Conservation (phyloP, 306 rosid species). For the Trichosanthes truncata region DNA sequence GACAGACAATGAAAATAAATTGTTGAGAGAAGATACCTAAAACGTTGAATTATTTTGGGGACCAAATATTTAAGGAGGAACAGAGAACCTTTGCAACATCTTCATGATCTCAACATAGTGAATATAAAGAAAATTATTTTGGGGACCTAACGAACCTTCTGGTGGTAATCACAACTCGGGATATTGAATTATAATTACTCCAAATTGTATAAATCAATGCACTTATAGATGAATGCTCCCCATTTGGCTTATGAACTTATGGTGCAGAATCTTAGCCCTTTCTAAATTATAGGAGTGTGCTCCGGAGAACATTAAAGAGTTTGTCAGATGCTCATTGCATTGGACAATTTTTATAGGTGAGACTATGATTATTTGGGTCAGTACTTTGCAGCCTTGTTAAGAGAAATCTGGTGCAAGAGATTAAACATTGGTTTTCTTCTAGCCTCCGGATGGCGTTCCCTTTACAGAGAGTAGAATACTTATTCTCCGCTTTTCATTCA, state of each 20-base stretch:
- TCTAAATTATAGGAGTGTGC: background rate
- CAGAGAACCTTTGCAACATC: background rate
- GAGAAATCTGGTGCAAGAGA: background rate
- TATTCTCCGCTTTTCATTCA: background rate
- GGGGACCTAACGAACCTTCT: background rate
- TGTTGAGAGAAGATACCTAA: background rate
- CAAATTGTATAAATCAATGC: background rate
- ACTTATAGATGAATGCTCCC: too few relatives aligned
- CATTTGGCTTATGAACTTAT: too few relatives aligned
- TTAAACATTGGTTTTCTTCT: background rate
- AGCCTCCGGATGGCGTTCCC: background rate
- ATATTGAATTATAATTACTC: background rate
- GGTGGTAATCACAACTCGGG: background rate
- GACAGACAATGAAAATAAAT: constrained; percentile 18
- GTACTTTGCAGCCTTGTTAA: background rate
- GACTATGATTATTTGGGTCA: background rate
- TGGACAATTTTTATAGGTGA: background rate
- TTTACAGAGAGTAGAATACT: background rate
- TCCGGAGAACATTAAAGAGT: background rate
- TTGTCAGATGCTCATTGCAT: background rate
- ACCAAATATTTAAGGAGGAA: background rate
- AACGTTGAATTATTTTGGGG: background rate
- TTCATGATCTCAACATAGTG: background rate
- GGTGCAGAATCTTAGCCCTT: background rate
- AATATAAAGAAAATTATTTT: background rate